Evolutionary conservation across 352 stramenopile species (phyloP).

Genomic region (Hyaloperonospora brassicae): DNA sequence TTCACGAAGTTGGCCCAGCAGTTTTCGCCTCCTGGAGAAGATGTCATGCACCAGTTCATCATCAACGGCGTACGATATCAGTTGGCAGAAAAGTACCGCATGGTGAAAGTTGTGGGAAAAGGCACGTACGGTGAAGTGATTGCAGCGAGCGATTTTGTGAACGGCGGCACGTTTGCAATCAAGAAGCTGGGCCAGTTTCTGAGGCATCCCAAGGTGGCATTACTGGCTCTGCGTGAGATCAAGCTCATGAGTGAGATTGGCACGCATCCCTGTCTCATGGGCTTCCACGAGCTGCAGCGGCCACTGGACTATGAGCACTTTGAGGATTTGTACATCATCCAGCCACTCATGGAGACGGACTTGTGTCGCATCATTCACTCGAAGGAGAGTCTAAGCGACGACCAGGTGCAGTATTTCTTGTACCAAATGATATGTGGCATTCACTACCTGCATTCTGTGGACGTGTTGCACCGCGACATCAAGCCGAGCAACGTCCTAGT

Average conservation of each 20-base stretch:
- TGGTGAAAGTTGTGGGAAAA: conserved; percentile 86
- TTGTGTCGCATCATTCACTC: conserved; percentile 86
- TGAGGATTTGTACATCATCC: conserved; percentile 96
- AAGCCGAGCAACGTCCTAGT: conserved; percentile 97
- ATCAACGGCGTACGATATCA: conserved; percentile 85
- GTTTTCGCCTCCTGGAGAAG: conserved; percentile 28
- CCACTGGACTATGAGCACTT: conserved; percentile 86
- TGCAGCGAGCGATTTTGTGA: conserved; percentile 77
- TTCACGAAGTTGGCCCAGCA: conserved; percentile 31
- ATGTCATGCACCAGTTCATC: conserved; percentile 85
- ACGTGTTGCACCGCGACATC: conserved; percentile 94
- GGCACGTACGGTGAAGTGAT: conserved; percentile 88
- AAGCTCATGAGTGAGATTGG: conserved; percentile 84
- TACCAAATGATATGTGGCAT: conserved; percentile 94
- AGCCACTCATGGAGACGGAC: conserved; percentile 97
- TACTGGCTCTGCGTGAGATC: conserved; percentile 81
- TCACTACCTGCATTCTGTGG: conserved; percentile 93
- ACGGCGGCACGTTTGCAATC: conserved; percentile 81
- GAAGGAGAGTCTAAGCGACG: conserved; percentile 85
- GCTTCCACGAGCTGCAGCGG: conserved; percentile 75
- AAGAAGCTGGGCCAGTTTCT: conserved; percentile 86
- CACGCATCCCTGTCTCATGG: conserved; percentile 68
- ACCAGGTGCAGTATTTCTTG: conserved; percentile 94
- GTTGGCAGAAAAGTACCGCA: conserved; percentile 79
- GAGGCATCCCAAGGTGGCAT: conserved; percentile 74